Evolutionary conservation across 768 basidiomycete species (phyloP), one percentile per base, ranked within the genome.

Genomic region (Termitomyces sp.): DNA sequence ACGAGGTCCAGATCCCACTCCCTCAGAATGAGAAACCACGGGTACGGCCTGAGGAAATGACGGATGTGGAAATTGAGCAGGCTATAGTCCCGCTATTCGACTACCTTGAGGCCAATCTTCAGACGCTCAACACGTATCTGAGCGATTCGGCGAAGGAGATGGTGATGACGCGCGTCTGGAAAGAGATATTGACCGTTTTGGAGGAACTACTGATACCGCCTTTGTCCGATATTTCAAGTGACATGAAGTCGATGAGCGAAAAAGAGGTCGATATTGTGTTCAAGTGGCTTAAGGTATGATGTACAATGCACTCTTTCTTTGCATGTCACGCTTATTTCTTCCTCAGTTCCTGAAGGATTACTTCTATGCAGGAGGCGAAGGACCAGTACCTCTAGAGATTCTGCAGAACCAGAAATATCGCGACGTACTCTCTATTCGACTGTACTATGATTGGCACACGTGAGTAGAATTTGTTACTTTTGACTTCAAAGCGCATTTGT

Each of bases 231-330:
- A 75, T 83, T 18, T 78, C 88, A 11, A 93, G 93, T 46, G 91
- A 94, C 55, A 89, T 98, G 93, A 89, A 91, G 65, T 89, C 95
- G 1, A 71, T 99, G 68, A 87, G 81, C 30, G 97, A 98, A 67
- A 95, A 96, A 73, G 97, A 98, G 75, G 91, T 98, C 39, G 97
- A 98, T 69, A 89, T 98, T 59, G 96, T 95, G n/a, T 93, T 98
- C 77, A 96, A 95, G 70, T 98, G 97, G 93, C 71, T 98, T 55
- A 95, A 95, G 86, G 95, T 91, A 58, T 18, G 61, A 11, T 39
- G 39, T 16, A 7, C 6, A 41, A 36, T 7, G 41, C 13, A 24
- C 51, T 34, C 33, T 6, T n/a, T 42, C n/a, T 42, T 15, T 9
- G 45, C 30, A 41, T 3, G 47, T 31, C 58, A 18, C 33, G 7